Evolutionary conservation across 768 basidiomycete species (phyloP), one percentile per base, ranked within the genome.

Genomic region (Clitopilus hobsonii): DNA sequence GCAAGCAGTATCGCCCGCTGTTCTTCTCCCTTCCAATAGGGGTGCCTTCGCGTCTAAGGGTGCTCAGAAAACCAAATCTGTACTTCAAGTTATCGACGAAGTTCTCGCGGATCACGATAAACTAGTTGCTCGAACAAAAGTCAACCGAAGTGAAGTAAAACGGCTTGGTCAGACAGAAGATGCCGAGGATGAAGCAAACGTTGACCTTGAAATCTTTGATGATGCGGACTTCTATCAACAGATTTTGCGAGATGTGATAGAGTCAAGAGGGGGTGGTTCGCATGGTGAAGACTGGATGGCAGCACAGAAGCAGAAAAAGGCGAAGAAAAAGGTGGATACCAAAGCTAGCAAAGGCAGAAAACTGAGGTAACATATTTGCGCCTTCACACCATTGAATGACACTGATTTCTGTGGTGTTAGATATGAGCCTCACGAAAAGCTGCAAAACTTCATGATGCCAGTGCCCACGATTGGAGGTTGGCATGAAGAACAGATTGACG

Each of bases 401-500:
- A n/a, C 16, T n/a, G 18, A 27, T 20, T 48, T 48, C 48, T 30
- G n/a, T n/a, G n/a, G n/a, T n/a, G n/a, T n/a, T n/a, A 90, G 91
- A 54, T 97, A 94, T 68, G 89, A 96, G 59, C 85, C 91, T 1
- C 97, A 98, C 65, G 94, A 98, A 63, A 98, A 97, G 73, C 74
- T 97, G 50, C 91, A 94, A 68, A 94, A 94, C 69, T 98, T 98
- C 67, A 96, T 96, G 89, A 91, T 94, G 1, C 96, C 96, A 5
- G 85, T 94, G 11, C 81, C 83, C 6, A 66, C 75, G 13, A 67
- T 71, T 28, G 84, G 84, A 25, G 79, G 74, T 54, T 99, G 97
- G 97, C 93, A 96, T 59, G 94, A 98, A 56, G 93, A 94, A 64
- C 97, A 98, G 72, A 81, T 94, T 53, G 95, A 99, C 65, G 96